Conservation (phyloP, 768 basidiomycete species). For the Tricholoma bakamatsutake region DNA sequence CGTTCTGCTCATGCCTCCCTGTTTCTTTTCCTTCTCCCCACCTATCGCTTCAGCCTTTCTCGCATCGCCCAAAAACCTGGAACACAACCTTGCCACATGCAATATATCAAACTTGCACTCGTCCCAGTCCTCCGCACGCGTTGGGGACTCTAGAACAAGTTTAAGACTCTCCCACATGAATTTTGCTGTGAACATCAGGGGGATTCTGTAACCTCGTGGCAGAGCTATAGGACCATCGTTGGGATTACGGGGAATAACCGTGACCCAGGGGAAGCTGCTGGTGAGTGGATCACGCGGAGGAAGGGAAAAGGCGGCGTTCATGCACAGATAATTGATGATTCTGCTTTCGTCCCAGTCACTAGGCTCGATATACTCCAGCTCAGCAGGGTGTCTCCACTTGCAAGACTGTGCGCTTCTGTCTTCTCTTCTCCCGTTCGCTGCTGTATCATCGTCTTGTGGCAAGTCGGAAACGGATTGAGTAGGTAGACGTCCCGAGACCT, state of each 20-base stretch:
- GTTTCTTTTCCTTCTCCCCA: slow-evolving; percentile 25
- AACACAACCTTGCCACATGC: slow-evolving; percentile 35
- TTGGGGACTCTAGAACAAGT: slow-evolving; percentile 31
- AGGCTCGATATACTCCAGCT: slow-evolving; percentile 30
- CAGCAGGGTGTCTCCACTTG: slow-evolving; percentile 34
- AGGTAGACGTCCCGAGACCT: not conserved
- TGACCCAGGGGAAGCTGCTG: slow-evolving; percentile 10
- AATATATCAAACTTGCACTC: slow-evolving; percentile 37
- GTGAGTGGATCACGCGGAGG: slow-evolving; percentile 20
- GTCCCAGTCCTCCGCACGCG: slow-evolving; percentile 33
- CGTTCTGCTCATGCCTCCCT: slow-evolving; percentile 33
- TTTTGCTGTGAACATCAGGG: slow-evolving; percentile 39
- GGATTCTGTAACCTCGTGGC: slow-evolving; percentile 36
- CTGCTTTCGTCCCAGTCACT: slow-evolving; percentile 25
- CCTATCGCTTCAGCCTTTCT: slow-evolving; percentile 18
- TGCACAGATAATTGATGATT: slow-evolving; percentile 28
- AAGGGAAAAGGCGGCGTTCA: slow-evolving; percentile 28
- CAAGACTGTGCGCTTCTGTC: not conserved
- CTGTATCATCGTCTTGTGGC: not conserved
- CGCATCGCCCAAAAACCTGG: slow-evolving; percentile 29
- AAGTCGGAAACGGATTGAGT: not conserved
- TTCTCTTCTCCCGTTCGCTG: not conserved
- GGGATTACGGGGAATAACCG: slow-evolving; percentile 7
- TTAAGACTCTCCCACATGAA: slow-evolving; percentile 38
- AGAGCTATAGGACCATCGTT: slow-evolving; percentile 13